A percentile compares a stretch with the other conserved stretches of the same genome.
Conservation (phyloP, 2,329 filamentous ascomycete species). For the Davidsoniella virescens region DNA sequence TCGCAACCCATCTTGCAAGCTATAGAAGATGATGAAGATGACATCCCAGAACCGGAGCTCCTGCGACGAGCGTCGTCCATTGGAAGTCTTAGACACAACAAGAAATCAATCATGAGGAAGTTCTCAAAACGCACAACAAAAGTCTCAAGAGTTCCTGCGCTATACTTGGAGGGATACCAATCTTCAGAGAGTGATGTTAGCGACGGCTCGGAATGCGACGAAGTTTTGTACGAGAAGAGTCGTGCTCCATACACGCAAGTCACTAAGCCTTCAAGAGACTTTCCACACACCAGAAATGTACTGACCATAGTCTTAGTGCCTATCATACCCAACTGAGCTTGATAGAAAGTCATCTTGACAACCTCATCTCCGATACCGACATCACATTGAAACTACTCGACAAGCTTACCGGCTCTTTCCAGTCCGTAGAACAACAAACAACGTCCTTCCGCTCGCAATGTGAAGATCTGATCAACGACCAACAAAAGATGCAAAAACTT, state of each 20-base stretch:
- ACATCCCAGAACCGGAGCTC: constrained; percentile 50
- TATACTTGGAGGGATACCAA: constrained; percentile 7
- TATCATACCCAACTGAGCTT: constrained; percentile 70
- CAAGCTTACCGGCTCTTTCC: constrained; percentile 70
- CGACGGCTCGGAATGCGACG: constrained; percentile 35
- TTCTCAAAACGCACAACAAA: constrained; percentile 8
- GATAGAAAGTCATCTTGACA: constrained; percentile 67
- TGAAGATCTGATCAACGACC: constrained; percentile 69
- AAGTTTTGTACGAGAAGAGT: constrained; percentile 35
- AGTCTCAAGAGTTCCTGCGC: constrained; percentile 5
- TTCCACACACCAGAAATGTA: neutral
- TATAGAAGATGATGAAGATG: constrained; percentile 30
- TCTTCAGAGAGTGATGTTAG: constrained; percentile 5
- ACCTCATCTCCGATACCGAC: constrained; percentile 61
- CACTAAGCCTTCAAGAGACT: neutral
- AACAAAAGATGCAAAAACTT: constrained; percentile 60
- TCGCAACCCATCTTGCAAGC: constrained; percentile 5
- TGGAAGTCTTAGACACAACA: constrained; percentile 3
- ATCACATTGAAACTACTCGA: constrained; percentile 60
- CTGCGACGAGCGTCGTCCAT: constrained; percentile 52
- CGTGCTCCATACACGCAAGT: constrained; percentile 33
- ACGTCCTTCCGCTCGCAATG: constrained; percentile 87
- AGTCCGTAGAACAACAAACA: constrained; percentile 74
- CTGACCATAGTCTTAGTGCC: constrained; percentile 28
- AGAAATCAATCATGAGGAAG: neutral